Conservation (phyloP, 345 rosid genomes). For the Aegle marmelos region DNA sequence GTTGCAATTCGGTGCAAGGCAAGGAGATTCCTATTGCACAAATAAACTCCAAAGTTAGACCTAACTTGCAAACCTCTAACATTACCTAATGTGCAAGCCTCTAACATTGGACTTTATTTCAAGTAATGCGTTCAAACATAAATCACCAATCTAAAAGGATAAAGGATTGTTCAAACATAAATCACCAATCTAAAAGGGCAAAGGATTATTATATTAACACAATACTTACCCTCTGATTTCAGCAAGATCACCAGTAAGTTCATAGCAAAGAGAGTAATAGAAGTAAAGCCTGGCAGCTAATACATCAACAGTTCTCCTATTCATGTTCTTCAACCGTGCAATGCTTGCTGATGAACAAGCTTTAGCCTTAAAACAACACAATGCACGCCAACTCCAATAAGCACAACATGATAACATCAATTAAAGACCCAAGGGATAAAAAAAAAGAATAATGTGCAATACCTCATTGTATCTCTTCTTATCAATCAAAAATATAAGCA, state of each 20-base stretch:
- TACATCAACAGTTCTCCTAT: slow-evolving; percentile 56
- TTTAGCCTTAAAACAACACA: slow-evolving; percentile 37
- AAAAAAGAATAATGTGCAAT: not conserved
- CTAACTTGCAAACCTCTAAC: not conserved
- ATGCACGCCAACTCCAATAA: not conserved
- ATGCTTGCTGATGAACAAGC: slow-evolving; percentile 54
- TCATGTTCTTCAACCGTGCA: slow-evolving; percentile 41
- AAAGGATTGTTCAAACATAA: not conserved
- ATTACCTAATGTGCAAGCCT: not conserved
- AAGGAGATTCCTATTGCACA: slow-evolving; percentile 44
- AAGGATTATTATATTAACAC: not conserved
- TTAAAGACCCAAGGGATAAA: not conserved
- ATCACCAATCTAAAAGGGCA: not conserved
- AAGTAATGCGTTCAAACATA: not conserved
- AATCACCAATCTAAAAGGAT: not conserved
- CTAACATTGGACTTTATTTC: not conserved
- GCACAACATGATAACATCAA: not conserved
- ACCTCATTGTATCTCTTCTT: slow-evolving; percentile 57
- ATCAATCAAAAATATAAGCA: slow-evolving; percentile 51
- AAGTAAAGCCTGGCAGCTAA: slow-evolving; percentile 52
- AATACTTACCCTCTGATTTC: slow-evolving; percentile 50
- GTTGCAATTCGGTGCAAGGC: slow-evolving; percentile 57
- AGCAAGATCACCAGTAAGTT: slow-evolving; percentile 55
- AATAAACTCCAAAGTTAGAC: slow-evolving; percentile 13
- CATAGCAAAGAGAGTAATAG: slow-evolving; percentile 59